Evolutionary conservation across 441 rosid genomes (phyloP), one percentile per base, ranked within the genome.

Genomic region (Jatropha podagrica): DNA sequence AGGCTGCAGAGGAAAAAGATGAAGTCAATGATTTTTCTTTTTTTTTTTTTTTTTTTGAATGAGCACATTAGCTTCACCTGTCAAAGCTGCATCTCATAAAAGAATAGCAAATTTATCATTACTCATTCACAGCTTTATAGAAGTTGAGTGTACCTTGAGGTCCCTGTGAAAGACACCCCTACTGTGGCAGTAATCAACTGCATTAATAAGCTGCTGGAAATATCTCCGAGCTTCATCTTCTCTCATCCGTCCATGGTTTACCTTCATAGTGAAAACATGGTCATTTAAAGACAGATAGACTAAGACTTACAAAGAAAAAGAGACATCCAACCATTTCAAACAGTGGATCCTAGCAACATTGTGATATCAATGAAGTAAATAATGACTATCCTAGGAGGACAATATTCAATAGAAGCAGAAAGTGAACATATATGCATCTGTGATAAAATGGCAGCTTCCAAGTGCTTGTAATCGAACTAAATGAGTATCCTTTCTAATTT

Each of bases 101-200:
- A n/a, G 4, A 60, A 17, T 59, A 41, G 20, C 38, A 59, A 70
- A 56, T 54, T 48, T 68, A 17, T 26, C 65, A 75, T 66, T 54
- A 67, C 64, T 27, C 64, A 37, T 54, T 68, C n/a, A 42, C 11
- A 71, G 67, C 20, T 46, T 37, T 27, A 67, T 65, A 66, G 40
- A 56, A 41, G 68, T 11, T 70, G 3, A 51, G 65, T 38, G 74
- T 77, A 95, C 99, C 97, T 95, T 95, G 26, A 95, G 88, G 71
- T 95, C 98, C 86, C 99, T 87, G 78, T 95, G 99, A 83, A 85
- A 95, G 61, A 95, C 99, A 77, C 98, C 99, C 83, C 99, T 88
- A 76, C 99, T 95, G 80, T 95, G 99, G 81, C 97, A 95, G 77
- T 93, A 95, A 77, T 95, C 99, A 61, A 95, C 95, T 65, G 90